Percentiles rank a stretch among this genome's conserved stretches.
These are phyloP conservation scores for Tausonia pullulans DNA, from an alignment of 1,284 basidiomycete species.

Conservation along the genomic window DNA sequence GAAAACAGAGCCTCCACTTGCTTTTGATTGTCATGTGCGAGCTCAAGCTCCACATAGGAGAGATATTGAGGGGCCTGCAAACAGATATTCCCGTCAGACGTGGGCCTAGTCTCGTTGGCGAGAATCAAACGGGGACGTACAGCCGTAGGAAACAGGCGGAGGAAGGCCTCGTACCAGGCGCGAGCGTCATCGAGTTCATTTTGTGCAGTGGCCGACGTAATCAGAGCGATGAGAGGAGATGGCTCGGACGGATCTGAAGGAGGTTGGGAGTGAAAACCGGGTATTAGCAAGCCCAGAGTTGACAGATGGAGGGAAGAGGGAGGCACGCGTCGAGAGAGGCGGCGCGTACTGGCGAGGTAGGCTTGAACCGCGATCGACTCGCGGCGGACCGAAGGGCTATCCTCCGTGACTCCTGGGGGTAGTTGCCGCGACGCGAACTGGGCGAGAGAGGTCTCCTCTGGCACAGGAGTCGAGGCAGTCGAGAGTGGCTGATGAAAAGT, in stretches of 20 bases:
- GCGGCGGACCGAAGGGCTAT: no score
- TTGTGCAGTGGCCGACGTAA: constrained; percentile 34
- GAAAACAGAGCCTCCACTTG: constrained; percentile 34
- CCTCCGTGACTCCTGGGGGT: no score
- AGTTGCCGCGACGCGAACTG: no score
- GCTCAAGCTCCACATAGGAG: constrained; percentile 33
- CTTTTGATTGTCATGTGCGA: constrained; percentile 31
- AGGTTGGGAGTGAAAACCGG: no score
- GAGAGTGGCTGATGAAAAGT: no score
- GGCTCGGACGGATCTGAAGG: constrained; percentile 24
- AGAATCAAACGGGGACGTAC: constrained; percentile 20
- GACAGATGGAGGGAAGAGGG: not conserved
- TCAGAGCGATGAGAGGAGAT: constrained; percentile 29
- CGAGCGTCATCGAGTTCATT: constrained; percentile 32
- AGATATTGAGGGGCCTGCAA: constrained; percentile 30
- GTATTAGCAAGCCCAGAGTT: no score
- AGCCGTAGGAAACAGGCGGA: constrained; percentile 30
- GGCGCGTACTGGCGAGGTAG: not conserved
- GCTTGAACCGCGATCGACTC: not conserved
- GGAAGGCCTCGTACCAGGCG: constrained; percentile 30
- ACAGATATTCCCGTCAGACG: not conserved
- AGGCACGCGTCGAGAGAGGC: no score
- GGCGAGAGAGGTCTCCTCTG: no score
- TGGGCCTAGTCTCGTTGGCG: not conserved
- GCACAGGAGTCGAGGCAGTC: no score